Percentiles rank a stretch among this genome's conserved stretches.
phyloP scores from a whole-genome alignment of 164 flowering plant genomes.

The grape (Vitis vinifera) region ASM3070453v1 NC_081812.1:2787001-2787500 shows the following conservation, averaged over 20 bases:
- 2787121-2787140: slow-evolving; percentile 36
- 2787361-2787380: too few species aligned
- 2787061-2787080: slow-evolving; percentile 25
- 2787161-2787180: slow-evolving; percentile 40
- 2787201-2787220: neutral
- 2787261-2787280: too few species aligned
- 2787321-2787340: too few species aligned
- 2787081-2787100: slow-evolving; percentile 29
- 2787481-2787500: slow-evolving; percentile 11
- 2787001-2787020: neutral
- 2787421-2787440: slow-evolving; percentile 44
- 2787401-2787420: slow-evolving; percentile 59
- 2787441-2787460: slow-evolving; percentile 51
- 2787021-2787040: neutral
- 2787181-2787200: slow-evolving; percentile 35
- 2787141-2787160: slow-evolving; percentile 39
- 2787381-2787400: slow-evolving; percentile 2
- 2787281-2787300: too few species aligned
- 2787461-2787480: slow-evolving; percentile 52
- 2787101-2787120: slow-evolving; percentile 32
- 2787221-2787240: too few species aligned
- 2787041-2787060: neutral
- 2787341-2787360: too few species aligned
- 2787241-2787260: too few species aligned
- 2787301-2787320: too few species aligned